Percentiles rank a stretch among this genome's conserved stretches.
phyloP scores from a whole-genome alignment of 768 basidiomycete genomes.

The Butyriboletus loyo region DNA sequence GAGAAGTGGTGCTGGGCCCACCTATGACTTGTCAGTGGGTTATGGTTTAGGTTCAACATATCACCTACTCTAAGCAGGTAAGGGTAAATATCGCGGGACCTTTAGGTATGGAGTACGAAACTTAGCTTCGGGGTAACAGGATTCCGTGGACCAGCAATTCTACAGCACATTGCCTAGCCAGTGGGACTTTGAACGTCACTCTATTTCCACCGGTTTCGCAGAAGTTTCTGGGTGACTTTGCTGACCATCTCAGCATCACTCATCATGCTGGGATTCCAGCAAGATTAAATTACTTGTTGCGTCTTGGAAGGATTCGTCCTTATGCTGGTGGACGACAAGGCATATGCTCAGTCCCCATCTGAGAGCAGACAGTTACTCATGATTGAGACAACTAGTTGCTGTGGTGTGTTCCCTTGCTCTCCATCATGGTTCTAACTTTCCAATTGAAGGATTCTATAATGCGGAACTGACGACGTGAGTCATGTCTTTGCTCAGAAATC shows the following conservation, averaged over 20 bases:
- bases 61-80: not conserved
- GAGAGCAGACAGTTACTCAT: no score
- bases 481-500: not conserved
- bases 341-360: not conserved
- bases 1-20: not conserved
- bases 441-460: no score
- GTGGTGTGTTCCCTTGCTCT: not conserved
- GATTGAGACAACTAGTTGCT: not conserved
- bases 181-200: not conserved
- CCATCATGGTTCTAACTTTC: not conserved
- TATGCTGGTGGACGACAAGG: no score
- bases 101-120: not conserved
- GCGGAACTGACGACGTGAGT: not conserved
- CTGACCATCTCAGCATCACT: not conserved
- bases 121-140: not conserved
- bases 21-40: not conserved
- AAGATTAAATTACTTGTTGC: slow-evolving; percentile 9
- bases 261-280: not conserved
- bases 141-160: not conserved
- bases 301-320: not conserved
- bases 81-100: not conserved
- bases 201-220: not conserved
- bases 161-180: slow-evolving; percentile 6
- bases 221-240: not conserved
- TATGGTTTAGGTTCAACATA: not conserved